These are phyloP conservation scores for Centrapalus pauciflorus DNA, from an alignment of 129 eudicot species.

Conservation along the genomic window DNA sequence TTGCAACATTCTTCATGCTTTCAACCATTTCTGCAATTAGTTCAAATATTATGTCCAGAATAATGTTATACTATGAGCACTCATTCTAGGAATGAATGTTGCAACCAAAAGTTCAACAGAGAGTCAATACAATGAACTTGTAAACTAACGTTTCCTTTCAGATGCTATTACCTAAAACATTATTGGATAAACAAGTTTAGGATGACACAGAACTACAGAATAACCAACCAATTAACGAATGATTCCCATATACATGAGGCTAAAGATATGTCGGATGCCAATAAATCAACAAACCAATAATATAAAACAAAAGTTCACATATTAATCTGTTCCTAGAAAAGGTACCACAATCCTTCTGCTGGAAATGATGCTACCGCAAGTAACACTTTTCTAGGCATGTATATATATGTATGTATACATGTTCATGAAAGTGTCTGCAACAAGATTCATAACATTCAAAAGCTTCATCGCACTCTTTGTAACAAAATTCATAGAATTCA, in stretches of 20 bases:
- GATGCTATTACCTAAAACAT: not conserved
- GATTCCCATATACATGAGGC: not conserved
- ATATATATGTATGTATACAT: no score
- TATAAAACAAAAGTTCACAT: not conserved
- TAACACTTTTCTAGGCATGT: not conserved
- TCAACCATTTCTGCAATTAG: constrained; percentile 94
- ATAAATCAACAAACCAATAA: not conserved
- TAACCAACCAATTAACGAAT: not conserved
- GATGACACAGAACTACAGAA: not conserved
- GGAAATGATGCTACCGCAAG: not conserved
- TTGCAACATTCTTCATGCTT: constrained; percentile 87
- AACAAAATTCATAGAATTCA: no score
- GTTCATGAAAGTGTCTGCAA: no score
- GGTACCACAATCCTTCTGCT: not conserved
- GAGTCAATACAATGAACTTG: not conserved
- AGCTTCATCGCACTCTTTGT: no score
- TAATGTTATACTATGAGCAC: not conserved
- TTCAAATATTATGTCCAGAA: not conserved
- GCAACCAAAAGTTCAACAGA: not conserved
- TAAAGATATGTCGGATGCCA: not conserved
- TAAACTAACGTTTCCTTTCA: not conserved
- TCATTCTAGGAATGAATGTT: not conserved
- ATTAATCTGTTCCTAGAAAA: not conserved
- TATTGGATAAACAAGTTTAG: not conserved
- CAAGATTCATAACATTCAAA: no score